Percentiles rank a stretch among this genome's conserved stretches.
These are phyloP conservation scores for Pichia eremophila DNA, from an alignment of 805 yeast genomes.

Conservation along the genomic window DNA sequence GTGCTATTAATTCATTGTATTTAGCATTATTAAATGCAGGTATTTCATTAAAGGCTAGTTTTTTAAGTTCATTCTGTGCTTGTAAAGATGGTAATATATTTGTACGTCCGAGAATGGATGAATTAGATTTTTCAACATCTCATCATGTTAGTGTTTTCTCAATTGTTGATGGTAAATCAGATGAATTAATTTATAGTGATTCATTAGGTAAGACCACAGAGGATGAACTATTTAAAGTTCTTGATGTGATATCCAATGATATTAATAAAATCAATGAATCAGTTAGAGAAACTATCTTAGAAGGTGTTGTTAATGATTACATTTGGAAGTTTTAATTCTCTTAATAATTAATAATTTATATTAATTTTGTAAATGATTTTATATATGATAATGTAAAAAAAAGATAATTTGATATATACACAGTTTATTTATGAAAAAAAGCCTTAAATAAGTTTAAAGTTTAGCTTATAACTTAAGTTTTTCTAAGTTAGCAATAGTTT, in stretches of 20 bases:
- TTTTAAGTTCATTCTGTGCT: conserved; percentile 42
- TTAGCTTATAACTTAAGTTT: conserved; percentile 48
- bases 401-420: neutral
- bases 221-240: conserved; percentile 38
- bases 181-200: conserved; percentile 57
- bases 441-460: neutral
- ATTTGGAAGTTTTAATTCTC: conserved; percentile 38
- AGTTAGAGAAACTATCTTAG: conserved; percentile 39
- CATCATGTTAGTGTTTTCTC: conserved; percentile 60
- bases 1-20: conserved; percentile 63
- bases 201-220: conserved; percentile 64
- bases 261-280: conserved; percentile 35
- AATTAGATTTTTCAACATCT: conserved; percentile 38
- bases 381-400: no score
- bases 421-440: neutral
- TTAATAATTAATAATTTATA: neutral
- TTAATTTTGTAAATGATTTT: no score
- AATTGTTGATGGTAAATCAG: conserved; percentile 39
- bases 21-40: conserved; percentile 78
- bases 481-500: conserved; percentile 78
- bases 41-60: conserved; percentile 55
- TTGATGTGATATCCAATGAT: conserved; percentile 43
- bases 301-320: conserved; percentile 43
- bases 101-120: conserved; percentile 37
- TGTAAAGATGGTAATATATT: conserved; percentile 23